Percentiles rank a stretch among this genome's conserved stretches.
phyloP scores from a whole-genome alignment of 2,329 filamentous ascomycete genomes.

The Aspergillus brunneoviolaceus region DNA sequence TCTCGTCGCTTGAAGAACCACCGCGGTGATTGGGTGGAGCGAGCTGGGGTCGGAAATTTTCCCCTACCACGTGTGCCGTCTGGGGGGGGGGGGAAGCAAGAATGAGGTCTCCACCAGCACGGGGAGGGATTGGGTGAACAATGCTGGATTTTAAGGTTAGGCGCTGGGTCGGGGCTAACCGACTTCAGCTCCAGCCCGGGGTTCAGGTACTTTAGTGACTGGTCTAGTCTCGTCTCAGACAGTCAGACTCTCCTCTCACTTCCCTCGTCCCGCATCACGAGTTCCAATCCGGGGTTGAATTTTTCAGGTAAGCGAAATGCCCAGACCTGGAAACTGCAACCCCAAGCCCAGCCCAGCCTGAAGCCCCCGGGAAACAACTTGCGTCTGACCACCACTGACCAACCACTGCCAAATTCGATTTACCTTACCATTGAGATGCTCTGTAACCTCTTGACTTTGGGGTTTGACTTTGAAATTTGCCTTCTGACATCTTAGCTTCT shows the following conservation, averaged over 20 bases:
- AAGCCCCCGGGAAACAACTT: too few species aligned
- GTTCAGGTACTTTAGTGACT: too few species aligned
- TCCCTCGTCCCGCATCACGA: neutral
- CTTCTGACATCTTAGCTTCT: neutral
- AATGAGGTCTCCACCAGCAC: neutral
- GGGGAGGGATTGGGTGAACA: neutral
- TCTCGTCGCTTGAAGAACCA: neutral
- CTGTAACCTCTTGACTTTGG: too few species aligned
- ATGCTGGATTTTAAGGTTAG: neutral
- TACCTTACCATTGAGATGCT: too few species aligned
- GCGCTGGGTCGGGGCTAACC: neutral
- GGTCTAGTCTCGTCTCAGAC: too few species aligned
- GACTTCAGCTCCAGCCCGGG: neutral
- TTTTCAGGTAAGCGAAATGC: neutral
- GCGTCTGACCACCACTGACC: too few species aligned
- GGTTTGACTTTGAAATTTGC: too few species aligned
- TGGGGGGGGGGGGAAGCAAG: neutral
- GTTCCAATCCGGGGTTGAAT: neutral
- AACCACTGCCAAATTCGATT: too few species aligned
- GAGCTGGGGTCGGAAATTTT: neutral
- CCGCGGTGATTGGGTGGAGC: neutral
- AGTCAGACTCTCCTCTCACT: too few species aligned
- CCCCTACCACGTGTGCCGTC: neutral
- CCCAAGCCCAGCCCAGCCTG: neutral
- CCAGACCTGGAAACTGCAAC: neutral